phyloP scores from a whole-genome alignment of 257 asterid genomes.

The Nicotiana attenuata region DNA sequence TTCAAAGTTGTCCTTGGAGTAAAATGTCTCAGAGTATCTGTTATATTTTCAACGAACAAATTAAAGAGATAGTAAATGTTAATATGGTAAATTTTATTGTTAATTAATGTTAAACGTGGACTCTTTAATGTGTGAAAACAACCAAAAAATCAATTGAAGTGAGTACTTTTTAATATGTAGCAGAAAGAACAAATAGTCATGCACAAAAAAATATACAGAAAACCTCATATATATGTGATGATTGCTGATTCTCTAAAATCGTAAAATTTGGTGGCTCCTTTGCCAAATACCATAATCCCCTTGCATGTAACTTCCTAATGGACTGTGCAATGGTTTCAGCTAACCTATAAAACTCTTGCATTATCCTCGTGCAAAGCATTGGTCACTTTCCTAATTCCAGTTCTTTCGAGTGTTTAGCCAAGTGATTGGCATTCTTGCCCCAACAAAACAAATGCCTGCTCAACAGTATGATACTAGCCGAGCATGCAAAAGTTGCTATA shows the following conservation, averaged over 20 bases:
- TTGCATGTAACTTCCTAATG: neutral
- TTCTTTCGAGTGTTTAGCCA: neutral
- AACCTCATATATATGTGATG: neutral
- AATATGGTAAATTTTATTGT: too few species aligned
- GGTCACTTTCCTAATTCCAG: neutral
- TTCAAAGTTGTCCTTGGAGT: too few species aligned
- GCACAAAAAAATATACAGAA: neutral
- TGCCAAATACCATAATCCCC: too few species aligned
- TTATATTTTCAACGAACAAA: too few species aligned
- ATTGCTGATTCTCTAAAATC: neutral
- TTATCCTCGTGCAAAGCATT: neutral
- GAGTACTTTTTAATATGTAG: too few species aligned
- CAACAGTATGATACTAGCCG: neutral
- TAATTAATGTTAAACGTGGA: too few species aligned
- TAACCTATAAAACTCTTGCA: neutral
- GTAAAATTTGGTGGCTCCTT: neutral
- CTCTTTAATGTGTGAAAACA: too few species aligned
- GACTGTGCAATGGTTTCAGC: neutral
- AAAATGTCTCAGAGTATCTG: too few species aligned
- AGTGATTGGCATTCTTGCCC: neutral
- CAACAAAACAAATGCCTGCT: neutral
- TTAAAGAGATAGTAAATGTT: too few species aligned
- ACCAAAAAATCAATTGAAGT: too few species aligned
- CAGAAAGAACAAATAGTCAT: neutral
- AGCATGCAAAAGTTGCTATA: neutral